These are phyloP conservation scores for Tolypocladium cylindrosporum DNA, from an alignment of 2,329 filamentous ascomycete genomes.

Conservation along the genomic window DNA sequence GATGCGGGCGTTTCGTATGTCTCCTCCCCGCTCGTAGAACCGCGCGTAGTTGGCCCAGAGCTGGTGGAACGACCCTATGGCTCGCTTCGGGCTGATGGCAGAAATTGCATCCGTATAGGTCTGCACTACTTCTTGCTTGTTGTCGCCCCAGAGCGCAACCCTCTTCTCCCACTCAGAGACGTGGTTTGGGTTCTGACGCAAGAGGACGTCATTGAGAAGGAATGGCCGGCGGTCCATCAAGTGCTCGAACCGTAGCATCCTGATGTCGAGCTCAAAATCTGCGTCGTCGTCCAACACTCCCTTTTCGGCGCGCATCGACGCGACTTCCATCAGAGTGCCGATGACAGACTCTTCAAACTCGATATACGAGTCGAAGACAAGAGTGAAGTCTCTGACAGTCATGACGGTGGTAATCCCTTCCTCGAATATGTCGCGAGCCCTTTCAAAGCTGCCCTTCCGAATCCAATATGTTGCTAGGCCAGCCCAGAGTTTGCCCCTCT, in stretches of 20 bases:
- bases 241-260: slow-evolving; percentile 97
- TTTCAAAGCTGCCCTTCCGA: slow-evolving; percentile 83
- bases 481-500: slow-evolving; percentile 90
- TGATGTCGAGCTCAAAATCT: slow-evolving; percentile 89
- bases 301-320: slow-evolving; percentile 68
- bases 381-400: slow-evolving; percentile 94
- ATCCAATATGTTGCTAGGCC: slow-evolving; percentile 96
- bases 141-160: slow-evolving; percentile 90
- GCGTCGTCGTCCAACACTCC: slow-evolving; percentile 69
- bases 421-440: slow-evolving; percentile 86
- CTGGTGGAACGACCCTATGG: slow-evolving; percentile 84
- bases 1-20: slow-evolving; percentile 73
- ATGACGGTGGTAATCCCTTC: slow-evolving; percentile 96
- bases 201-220: slow-evolving; percentile 86
- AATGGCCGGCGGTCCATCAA: slow-evolving; percentile 96
- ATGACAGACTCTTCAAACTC: slow-evolving; percentile 98
- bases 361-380: slow-evolving; percentile 91
- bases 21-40: slow-evolving; percentile 84
- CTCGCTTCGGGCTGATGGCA: slow-evolving; percentile 88
- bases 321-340: slow-evolving; percentile 79
- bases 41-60: slow-evolving; percentile 96
- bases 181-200: slow-evolving; percentile 93
- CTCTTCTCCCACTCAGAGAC: slow-evolving; percentile 96
- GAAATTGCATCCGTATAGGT: slow-evolving; percentile 93
- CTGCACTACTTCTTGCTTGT: slow-evolving; percentile 81